Evolutionary conservation across 257 asterid species (phyloP), one percentile per base, ranked within the genome.

Genomic region (Solanum ahanhuiri): DNA sequence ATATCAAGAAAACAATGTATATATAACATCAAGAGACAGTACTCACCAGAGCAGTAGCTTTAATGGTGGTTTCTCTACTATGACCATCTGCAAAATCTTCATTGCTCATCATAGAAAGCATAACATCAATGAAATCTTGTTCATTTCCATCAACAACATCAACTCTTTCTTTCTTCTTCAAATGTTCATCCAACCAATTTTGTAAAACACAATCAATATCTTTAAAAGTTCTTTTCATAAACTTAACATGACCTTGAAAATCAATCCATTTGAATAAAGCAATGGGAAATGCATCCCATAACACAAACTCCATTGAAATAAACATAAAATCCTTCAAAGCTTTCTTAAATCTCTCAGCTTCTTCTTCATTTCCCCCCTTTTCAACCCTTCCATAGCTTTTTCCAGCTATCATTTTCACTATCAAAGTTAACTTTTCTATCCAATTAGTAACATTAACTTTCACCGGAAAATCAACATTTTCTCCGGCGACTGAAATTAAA

Each of bases 111-210:
- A 82, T 51, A 22, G 85, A 86, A 18, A 86, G 85, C 88, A 86
- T 41, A 4, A 77, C 85, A 79, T 86, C 85, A 64, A 87, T 87
- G 51, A 87, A 82, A 69, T 83, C 86, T 8, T 82, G 77, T 23
- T 87, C 51, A 60, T 64, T 64, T 1, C 75, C 66, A n/a, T 20
- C 71, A 15, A 39, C 48, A 75, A n/a, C 18, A 60, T 72, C 84
- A 70, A 45, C 76, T 3, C 31, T 20, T 17, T 71, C 33, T 70
- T 60, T 73, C 83, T 35, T 83, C 39, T 54, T 73, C 22, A 30
- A 17, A 48, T 83, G 86, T 45, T 69, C 88, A 48, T 87, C 86
- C 20, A 87, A 35, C 88, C 88, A 87, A 30, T 54, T n/a, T 31
- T 69, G 71, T 1, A 87, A 7, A 17, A 87, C 64, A 34, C 35